phyloP scores from a whole-genome alignment of 345 rosid genomes.

The Acer negundo region DNA sequence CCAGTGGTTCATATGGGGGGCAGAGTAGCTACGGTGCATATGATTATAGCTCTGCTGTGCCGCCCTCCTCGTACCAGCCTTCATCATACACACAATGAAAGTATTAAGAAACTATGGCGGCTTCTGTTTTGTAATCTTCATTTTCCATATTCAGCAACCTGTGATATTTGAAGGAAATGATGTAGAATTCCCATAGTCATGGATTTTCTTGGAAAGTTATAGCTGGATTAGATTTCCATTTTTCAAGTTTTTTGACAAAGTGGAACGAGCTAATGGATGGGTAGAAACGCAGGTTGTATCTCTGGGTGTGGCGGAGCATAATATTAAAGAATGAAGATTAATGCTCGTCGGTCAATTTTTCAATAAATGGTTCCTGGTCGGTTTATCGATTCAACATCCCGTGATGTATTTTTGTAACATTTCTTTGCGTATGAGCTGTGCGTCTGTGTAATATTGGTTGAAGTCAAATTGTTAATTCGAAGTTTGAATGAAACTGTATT shows the following conservation, averaged over 20 bases:
- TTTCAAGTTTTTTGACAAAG: neutral
- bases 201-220: neutral
- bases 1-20: conserved; percentile 29
- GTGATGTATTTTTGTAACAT: too few species aligned
- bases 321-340: too few species aligned
- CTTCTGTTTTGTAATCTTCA: neutral
- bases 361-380: too few species aligned
- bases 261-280: neutral
- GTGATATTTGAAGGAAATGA: neutral
- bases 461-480: too few species aligned
- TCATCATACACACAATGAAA: conserved; percentile 31
- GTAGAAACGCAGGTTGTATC: neutral
- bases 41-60: conserved; percentile 37
- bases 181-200: neutral
- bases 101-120: neutral
- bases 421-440: too few species aligned
- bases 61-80: conserved; percentile 35
- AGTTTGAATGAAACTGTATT: too few species aligned
- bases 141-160: neutral
- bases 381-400: too few species aligned
- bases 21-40: conserved; percentile 39
- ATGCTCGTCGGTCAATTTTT: too few species aligned
- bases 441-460: too few species aligned
- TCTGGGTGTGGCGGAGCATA: neutral
- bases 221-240: neutral